Evolutionary conservation across 768 basidiomycete species (phyloP).

Genomic region (Leccinum disarticulatum): DNA sequence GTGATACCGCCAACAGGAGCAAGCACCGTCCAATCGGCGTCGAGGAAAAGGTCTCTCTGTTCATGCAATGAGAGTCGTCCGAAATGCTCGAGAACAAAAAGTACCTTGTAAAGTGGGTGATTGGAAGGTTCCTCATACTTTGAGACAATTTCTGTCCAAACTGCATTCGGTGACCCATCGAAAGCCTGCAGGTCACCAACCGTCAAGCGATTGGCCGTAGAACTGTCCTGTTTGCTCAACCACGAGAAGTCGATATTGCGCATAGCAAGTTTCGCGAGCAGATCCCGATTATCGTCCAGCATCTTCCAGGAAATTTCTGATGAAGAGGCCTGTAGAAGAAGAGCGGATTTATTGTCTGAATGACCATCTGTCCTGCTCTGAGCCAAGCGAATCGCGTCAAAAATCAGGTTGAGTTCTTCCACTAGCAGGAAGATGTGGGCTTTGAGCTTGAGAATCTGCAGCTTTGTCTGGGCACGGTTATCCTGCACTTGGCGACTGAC

Average conservation of each 20-base stretch:
- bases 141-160: slow-evolving; percentile 86
- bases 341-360: slow-evolving; percentile 74
- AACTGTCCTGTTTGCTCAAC: slow-evolving; percentile 85
- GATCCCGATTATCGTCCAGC: slow-evolving; percentile 68
- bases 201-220: slow-evolving; percentile 72
- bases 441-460: slow-evolving; percentile 65
- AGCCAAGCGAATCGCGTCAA: slow-evolving; percentile 82
- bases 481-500: slow-evolving; percentile 35
- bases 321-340: slow-evolving; percentile 78
- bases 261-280: slow-evolving; percentile 86
- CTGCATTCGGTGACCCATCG: slow-evolving; percentile 77
- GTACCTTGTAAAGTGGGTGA: slow-evolving; percentile 72
- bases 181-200: slow-evolving; percentile 81
- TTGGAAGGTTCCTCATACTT: slow-evolving; percentile 70
- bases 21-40: slow-evolving; percentile 79
- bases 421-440: slow-evolving; percentile 70
- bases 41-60: slow-evolving; percentile 70
- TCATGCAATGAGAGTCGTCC: slow-evolving; percentile 8
- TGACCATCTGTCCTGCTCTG: slow-evolving; percentile 71
- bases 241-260: slow-evolving; percentile 76
- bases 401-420: slow-evolving; percentile 80
- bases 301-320: slow-evolving; percentile 91
- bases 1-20: slow-evolving; percentile 92
- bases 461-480: slow-evolving; percentile 39
- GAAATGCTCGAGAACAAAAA: not conserved